Base-by-base conservation (phyloP, 2,329 filamentous ascomycete species). In the Apiospora aurea region DNA sequence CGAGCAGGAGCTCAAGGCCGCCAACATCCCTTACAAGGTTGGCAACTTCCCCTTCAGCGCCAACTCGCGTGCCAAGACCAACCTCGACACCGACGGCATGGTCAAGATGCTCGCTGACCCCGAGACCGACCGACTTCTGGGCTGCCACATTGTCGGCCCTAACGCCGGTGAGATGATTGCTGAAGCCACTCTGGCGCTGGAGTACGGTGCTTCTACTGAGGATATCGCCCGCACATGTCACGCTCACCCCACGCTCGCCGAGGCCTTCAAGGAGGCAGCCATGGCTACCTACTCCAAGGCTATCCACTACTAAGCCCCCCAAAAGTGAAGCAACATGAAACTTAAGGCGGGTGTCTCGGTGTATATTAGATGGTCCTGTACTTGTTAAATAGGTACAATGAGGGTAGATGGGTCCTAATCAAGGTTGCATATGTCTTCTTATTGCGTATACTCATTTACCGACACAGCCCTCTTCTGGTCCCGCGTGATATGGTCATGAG, bases 131-230 rank as follows among this genome's bases (percentile, higher is more conserved):
- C 91, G 96, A 77, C 93, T 99, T 77, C 88, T 99, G 75, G 96
- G 96, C 76, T 92, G 97, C 75, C 96, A 99, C 88, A 98, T 99
- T 83, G 92, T 99, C 78, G 96, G 96, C 73, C 89, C 96, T 78
- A 96, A 96, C 82, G 96, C 96, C 61, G 96, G 96, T 80, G 96
- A 99, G 89, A 98, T 99, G 96, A 98, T 99, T 86, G 96, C 96
- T 2, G 96, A 99, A 87, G 96, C 93, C 76, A 96, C 95, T 16
- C 87, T 99, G 80, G 96, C 96, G 72, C 87, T 99, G 69, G 96
- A 99, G 87, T 99, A 99, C 81, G 96, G 96, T 76, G 96, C 96
- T 43, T 96, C 93, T 76, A 95, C 91, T 79, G 96, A 99, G 87
- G 96, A 98, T 83, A 94, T 97, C 81, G 95, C 93, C 74, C 91